Evolutionary conservation across 2,329 filamentous ascomycete species (phyloP).

Genomic region (Geosmithia putterillii): DNA sequence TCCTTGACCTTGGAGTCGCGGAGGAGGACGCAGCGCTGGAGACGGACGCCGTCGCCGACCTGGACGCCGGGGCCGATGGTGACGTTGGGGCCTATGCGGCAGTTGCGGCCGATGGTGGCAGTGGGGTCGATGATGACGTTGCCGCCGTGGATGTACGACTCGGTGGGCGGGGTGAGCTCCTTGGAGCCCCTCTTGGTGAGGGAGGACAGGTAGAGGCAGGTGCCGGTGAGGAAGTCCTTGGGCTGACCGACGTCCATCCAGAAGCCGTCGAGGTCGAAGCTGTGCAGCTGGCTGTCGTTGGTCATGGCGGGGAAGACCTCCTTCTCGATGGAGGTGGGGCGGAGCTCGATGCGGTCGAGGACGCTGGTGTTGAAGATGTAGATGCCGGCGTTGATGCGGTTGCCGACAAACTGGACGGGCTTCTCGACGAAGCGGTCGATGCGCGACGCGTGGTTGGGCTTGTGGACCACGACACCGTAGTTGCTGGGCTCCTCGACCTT

Average conservation of each 20-base stretch:
- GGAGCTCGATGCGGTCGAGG: conserved; percentile 83
- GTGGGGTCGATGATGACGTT: conserved; percentile 92
- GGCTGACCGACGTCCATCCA: conserved; percentile 99
- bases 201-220: conserved; percentile 90
- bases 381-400: conserved; percentile 97
- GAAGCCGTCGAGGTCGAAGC: conserved; percentile 92
- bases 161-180: conserved; percentile 59
- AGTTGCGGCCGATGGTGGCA: conserved; percentile 96
- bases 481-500: conserved; percentile 99
- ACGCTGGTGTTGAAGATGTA: conserved; percentile 95
- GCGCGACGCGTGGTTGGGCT: conserved; percentile 76
- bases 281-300: conserved; percentile 82
- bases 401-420: conserved; percentile 95
- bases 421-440: conserved; percentile 99
- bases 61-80: conserved; percentile 90
- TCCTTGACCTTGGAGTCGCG: conserved; percentile 92
- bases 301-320: conserved; percentile 96
- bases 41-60: conserved; percentile 82
- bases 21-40: conserved; percentile 86
- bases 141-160: conserved; percentile 78
- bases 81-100: conserved; percentile 94
- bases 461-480: conserved; percentile 97
- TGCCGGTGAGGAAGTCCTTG: conserved; percentile 94
- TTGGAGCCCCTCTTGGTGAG: conserved; percentile 84
- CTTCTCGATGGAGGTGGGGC: conserved; percentile 95